Conservation (phyloP, 2,329 filamentous ascomycete genomes). For the Cladosporium colombiae region DNA sequence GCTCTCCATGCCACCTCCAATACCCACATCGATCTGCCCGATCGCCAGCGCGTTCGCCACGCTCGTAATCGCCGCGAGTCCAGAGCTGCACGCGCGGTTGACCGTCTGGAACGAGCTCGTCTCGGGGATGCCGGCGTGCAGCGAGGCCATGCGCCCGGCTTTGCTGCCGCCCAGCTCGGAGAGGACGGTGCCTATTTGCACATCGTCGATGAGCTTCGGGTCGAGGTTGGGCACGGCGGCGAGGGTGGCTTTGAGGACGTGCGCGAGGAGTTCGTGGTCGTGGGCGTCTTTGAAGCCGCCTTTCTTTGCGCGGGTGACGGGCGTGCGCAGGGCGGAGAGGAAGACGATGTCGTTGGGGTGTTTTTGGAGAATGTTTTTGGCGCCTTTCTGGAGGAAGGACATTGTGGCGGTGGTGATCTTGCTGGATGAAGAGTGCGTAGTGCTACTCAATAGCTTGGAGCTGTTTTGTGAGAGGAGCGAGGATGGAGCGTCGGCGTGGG, state of each 20-base stretch:
- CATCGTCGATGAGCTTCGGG: constrained; percentile 70
- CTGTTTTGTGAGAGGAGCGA: not conserved
- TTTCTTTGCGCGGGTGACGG: constrained; percentile 79
- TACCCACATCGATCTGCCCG: constrained; percentile 70
- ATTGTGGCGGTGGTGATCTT: not conserved
- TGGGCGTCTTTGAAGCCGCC: constrained; percentile 84
- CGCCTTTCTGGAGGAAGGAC: constrained; percentile 52
- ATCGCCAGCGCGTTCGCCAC: constrained; percentile 75
- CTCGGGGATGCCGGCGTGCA: constrained; percentile 75
- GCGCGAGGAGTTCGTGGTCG: constrained; percentile 81
- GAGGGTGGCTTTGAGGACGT: constrained; percentile 67
- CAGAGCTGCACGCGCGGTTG: constrained; percentile 82
- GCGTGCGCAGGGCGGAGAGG: constrained; percentile 85
- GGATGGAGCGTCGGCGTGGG: not conserved
- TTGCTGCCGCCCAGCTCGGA: constrained; percentile 89
- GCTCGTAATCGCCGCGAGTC: constrained; percentile 73
- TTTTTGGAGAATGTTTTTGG: constrained; percentile 76
- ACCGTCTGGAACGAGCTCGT: constrained; percentile 79
- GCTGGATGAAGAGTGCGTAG: not conserved
- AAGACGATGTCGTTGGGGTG: constrained; percentile 81
- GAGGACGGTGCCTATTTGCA: constrained; percentile 84
- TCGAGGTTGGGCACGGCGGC: constrained; percentile 72
- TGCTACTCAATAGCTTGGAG: not conserved
- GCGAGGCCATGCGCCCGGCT: constrained; percentile 85
- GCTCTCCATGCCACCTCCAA: constrained; percentile 91